Evolutionary conservation across 495 filamentous ascomycete genomes (phyloP).

Genomic region (Pseudomonodictys pantanalensis): DNA sequence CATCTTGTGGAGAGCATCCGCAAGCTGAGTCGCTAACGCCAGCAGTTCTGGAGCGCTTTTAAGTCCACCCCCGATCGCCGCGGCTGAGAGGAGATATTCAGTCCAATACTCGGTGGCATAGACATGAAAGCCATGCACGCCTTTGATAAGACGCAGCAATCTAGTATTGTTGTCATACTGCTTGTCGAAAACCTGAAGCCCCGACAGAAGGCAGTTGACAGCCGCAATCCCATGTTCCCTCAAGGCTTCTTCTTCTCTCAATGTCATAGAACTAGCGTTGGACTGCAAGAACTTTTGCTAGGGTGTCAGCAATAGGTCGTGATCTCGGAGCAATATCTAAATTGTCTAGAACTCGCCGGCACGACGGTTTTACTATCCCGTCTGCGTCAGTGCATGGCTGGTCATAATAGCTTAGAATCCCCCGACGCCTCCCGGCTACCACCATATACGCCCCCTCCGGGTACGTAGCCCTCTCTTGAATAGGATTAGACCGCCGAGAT

Average conservation of each 20-base stretch:
- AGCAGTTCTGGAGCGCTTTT: neutral
- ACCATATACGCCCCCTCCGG: too few species aligned
- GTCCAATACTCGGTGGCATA: slow-evolving; percentile 14
- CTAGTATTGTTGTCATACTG: neutral
- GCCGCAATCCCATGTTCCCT: neutral
- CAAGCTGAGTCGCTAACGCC: neutral
- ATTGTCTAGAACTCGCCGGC: too few species aligned
- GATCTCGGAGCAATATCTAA: too few species aligned
- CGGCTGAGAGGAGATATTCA: neutral
- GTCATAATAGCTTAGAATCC: too few species aligned
- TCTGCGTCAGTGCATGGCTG: too few species aligned
- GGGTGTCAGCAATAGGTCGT: too few species aligned
- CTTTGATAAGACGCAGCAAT: slow-evolving; percentile 2
- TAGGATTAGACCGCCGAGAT: too few species aligned
- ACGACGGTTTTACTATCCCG: too few species aligned
- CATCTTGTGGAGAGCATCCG: neutral
- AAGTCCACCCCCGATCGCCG: neutral
- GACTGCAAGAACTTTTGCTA: slow-evolving; percentile 6
- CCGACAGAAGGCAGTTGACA: slow-evolving; percentile 2
- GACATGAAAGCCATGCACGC: slow-evolving; percentile 2
- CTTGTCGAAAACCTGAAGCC: neutral
- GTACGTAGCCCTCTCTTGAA: too few species aligned
- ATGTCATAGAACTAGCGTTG: neutral
- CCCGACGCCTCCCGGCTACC: too few species aligned
- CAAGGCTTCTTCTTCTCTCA: neutral